A percentile compares a stretch with the other conserved stretches of the same genome.
Conservation (phyloP, 2,329 filamentous ascomycete species). For the Ceratocystis huliohia region DNA sequence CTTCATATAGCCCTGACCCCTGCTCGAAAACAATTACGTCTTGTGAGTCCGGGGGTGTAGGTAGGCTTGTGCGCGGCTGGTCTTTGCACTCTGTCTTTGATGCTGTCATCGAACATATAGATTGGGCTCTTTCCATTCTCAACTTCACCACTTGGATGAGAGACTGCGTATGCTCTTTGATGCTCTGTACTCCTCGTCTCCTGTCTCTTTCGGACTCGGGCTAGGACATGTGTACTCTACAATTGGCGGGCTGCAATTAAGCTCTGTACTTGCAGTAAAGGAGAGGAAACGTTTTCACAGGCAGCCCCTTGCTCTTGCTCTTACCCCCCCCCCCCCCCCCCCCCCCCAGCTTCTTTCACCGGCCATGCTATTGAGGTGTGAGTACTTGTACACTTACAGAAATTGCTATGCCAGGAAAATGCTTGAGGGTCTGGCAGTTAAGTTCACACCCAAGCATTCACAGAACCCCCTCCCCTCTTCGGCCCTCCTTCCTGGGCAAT, state of each 20-base stretch:
- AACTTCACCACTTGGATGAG: neutral
- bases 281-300: neutral
- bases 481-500: neutral
- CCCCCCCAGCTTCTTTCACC: neutral
- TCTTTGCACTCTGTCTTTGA: neutral
- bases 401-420: constrained; percentile 4
- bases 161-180: neutral
- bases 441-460: neutral
- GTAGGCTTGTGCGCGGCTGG: neutral
- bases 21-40: neutral
- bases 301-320: neutral
- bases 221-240: neutral
- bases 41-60: neutral
- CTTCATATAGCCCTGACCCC: neutral
- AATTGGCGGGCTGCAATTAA: neutral
- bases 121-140: neutral
- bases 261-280: neutral
- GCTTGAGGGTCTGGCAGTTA: neutral
- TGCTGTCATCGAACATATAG: neutral
- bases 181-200: neutral
- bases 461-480: neutral
- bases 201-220: too few relatives aligned
- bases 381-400: constrained; percentile 5
- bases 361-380: neutral
- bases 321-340: neutral